Evolutionary conservation across 768 basidiomycete genomes (phyloP).

Genomic region (Paxillus ammoniavirescens): DNA sequence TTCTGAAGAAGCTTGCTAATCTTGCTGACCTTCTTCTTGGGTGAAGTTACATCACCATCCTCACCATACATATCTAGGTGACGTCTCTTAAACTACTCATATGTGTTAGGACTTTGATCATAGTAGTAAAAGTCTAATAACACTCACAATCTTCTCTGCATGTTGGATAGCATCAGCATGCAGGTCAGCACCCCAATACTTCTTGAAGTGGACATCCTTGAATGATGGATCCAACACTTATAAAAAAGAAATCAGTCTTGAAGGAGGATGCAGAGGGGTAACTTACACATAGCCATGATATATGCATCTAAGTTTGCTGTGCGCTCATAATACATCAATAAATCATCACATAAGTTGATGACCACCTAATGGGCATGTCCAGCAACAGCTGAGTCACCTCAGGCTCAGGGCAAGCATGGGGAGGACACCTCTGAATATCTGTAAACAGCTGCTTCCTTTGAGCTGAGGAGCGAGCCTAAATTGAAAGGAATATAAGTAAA

Average conservation of each 20-base stretch:
- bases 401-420: no score
- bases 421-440: no score
- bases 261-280: background rate
- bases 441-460: no score
- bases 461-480: no score
- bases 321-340: no score
- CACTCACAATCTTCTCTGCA: slow-evolving; percentile 6
- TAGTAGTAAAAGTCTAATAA: background rate
- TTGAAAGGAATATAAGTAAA: no score
- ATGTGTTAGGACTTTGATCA: background rate
- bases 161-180: slow-evolving; percentile 11
- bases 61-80: background rate
- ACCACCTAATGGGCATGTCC: background rate
- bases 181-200: no score
- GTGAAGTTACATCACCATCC: background rate
- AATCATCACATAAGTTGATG: background rate
- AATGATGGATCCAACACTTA: slow-evolving; percentile 19
- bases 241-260: background rate
- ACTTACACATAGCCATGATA: no score
- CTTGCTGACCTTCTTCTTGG: background rate
- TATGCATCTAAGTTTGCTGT: no score
- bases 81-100: slow-evolving; percentile 13
- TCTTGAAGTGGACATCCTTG: no score
- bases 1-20: background rate
- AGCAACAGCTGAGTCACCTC: no score